Base-by-base conservation (phyloP, 2,329 filamentous ascomycete genomes). In the Alternaria rosae region DNA sequence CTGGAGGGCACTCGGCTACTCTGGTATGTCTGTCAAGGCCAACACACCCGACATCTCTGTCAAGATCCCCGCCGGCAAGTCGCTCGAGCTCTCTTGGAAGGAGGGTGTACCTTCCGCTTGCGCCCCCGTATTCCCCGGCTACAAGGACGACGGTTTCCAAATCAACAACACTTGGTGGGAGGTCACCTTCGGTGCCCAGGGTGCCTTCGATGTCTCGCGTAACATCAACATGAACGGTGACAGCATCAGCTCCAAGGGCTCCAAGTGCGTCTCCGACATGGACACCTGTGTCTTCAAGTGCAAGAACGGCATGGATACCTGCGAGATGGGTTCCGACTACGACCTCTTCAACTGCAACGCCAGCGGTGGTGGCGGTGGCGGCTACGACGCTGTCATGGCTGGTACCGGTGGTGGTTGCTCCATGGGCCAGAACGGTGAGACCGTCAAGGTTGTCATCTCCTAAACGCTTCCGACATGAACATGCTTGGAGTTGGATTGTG, bases 81-180 rank as follows among this genome's bases (percentile, higher is more conserved):
- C 54, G 30, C 71, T 80, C 59, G 77, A 76, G 52, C 64, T 84
- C 25, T 82, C 81, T 41, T 75, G 80, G 47, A 78, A 73, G 25
- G 71, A 75, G 47, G 74, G 71, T 47, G 71, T 80, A 6, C 76
- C 79, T 20, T 78, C 80, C 28, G 82, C 76, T n/a, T 84, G 79
- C 70, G 71, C 81, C 6, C 74, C 77, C 13, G 72, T 81, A 26
- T 79, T 38, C 35, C 35, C 35, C n/a, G 35, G 35, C 35, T 38
- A 38, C 35, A 38, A 38, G 35, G 35, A 38, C 17, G 35, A 38
- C 35, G 35, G 35, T 5, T 38, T 38, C n/a, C 35, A 38, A 38
- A 38, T 82, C 51, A 67, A 70, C 65, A 78, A 84, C 65, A 82
- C 82, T 30, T 83, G 82, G 80, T 79, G 76, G 55, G 82, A 84